Base-by-base conservation (phyloP, 371 early-diverging fungal species). In the Synchytrium microbalum region DNA sequence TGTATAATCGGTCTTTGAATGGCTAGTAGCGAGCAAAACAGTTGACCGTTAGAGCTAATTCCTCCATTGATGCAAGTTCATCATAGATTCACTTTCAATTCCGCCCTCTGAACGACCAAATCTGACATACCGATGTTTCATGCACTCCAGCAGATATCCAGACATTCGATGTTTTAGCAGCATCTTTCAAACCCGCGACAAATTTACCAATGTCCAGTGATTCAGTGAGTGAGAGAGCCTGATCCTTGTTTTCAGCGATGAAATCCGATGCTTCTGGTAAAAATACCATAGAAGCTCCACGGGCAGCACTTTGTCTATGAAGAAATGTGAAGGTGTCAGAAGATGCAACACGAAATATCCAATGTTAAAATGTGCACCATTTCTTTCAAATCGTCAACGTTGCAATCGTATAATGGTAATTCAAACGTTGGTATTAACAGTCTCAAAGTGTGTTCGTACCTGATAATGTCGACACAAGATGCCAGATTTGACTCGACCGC, bases 231-330 rank as follows among this genome's bases (percentile, higher is more conserved):
- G 13, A 13, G 51, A 13, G 13, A 3, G 80, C 72, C 60, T 84
- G 79, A 19, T 76, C 75, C 19, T 69, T 71, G 38, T 71, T 72
- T 26, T 69, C 73, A 13, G 87, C 82, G 53, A 92, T 86, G 64
- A 89, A 92, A 71, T 93, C 93, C 29, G 86, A 84, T 3, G 89
- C 84, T 66, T 92, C 93, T 0, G 92, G 92, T 10, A 92, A 74
- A 73, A 91, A 92, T 25, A 92, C 67, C 78, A 88, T 84, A n/a
- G n/a, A n/a, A n/a, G n/a, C n/a, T n/a, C n/a, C n/a, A n/a, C n/a
- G n/a, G n/a, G n/a, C n/a, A n/a, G n/a, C n/a, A n/a, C n/a, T n/a
- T n/a, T n/a, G n/a, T n/a, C n/a, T n/a, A n/a, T n/a, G n/a, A n/a
- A n/a, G n/a, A n/a, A n/a, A n/a, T n/a, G n/a, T n/a, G n/a, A n/a